Percentiles rank a stretch among this genome's conserved stretches.
These are phyloP conservation scores for Smittium culicis DNA, from an alignment of 371 early-diverging fungal genomes.

Conservation along the genomic window DNA sequence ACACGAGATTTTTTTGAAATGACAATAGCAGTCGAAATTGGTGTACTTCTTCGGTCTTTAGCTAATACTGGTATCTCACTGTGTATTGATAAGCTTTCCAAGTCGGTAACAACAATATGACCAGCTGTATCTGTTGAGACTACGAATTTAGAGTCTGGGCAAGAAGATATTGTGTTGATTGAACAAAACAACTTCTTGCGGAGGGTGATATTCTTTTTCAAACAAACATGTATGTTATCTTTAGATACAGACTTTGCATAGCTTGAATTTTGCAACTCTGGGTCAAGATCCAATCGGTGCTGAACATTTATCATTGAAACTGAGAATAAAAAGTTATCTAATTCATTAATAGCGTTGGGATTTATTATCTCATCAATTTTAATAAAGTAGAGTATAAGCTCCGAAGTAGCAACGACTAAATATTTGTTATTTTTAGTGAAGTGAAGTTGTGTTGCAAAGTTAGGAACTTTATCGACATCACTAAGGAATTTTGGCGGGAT, in stretches of 20 bases:
- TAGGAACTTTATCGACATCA: conserved; percentile 13
- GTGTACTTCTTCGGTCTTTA: conserved; percentile 22
- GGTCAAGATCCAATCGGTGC: conserved; percentile 1
- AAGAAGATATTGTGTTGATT: conserved; percentile 49
- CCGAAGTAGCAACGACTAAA: conserved; percentile 1
- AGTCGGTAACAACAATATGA: conserved; percentile 56
- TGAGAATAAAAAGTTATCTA: not conserved
- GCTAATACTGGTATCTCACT: conserved; percentile 50
- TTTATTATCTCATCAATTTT: not conserved
- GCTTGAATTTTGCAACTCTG: not conserved
- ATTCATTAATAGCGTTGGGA: not conserved
- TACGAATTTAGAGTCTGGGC: conserved; percentile 64
- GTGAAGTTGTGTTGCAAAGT: conserved; percentile 6
- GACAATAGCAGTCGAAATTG: conserved; percentile 61
- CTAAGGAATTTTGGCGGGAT: not conserved
- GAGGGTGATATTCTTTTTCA: conserved; percentile 1
- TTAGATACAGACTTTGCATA: not conserved
- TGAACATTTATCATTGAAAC: conserved; percentile 3
- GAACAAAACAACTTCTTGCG: conserved; percentile 23
- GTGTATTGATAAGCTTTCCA: conserved; percentile 57
- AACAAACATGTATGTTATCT: not conserved
- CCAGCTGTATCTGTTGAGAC: conserved; percentile 63
- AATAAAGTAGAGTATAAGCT: not conserved
- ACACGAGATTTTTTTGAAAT: conserved; percentile 45
- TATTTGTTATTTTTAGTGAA: conserved; percentile 9